Base-by-base conservation (phyloP, 2,329 filamentous ascomycete species). In the Orbilia brochopaga region DNA sequence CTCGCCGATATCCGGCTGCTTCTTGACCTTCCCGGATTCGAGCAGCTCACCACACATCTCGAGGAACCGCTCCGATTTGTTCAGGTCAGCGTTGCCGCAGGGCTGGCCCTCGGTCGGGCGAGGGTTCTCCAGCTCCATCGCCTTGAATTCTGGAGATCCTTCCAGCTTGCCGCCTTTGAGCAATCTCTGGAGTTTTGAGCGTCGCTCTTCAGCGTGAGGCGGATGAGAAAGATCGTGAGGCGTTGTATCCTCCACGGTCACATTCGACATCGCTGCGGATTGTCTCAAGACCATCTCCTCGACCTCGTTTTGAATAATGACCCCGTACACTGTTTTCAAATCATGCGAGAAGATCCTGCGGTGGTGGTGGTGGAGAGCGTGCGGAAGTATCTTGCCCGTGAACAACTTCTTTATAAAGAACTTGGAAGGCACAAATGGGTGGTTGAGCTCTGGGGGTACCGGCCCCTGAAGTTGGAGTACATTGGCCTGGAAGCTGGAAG, bases 351-450 rank as follows among this genome's bases (percentile, higher is more conserved):
- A 73, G 17, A 73, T 73, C 11, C 50, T 66, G 1, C 69, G 50
- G 13, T 73, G 69, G 19, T 73, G 69, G 10, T 53, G 53, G 23
- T 73, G 69, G 2, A 73, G 40, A 6, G 63, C 69, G 42, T 73
- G 69, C 15, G 69, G 69, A 0, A 73, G 62, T 23, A 73, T 40
- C 27, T 66, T 73, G 8, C 69, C 69, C 0, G 61, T 73, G 37
- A 73, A 73, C 1, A 66, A 21, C 11, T 73, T 66, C n/a, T 73
- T 73, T 8, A 73, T 73, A n/a, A 73, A 67, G 11, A 57, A 73
- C 27, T 73, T 73, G 17, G 69, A 73, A 19, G 69, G 69, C 19
- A 73, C 69, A 21, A 73, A 73, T 10, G 61, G 69, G 15, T 73
- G 69, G 37, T 73, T 57, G 7, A 73, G 48, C 13, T 73, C 62